Percentiles rank a stretch among this genome's conserved stretches.
Evolutionary conservation across 2,329 filamentous ascomycete species (phyloP).

Genomic region (Fusarium pseudoanthophilum): DNA sequence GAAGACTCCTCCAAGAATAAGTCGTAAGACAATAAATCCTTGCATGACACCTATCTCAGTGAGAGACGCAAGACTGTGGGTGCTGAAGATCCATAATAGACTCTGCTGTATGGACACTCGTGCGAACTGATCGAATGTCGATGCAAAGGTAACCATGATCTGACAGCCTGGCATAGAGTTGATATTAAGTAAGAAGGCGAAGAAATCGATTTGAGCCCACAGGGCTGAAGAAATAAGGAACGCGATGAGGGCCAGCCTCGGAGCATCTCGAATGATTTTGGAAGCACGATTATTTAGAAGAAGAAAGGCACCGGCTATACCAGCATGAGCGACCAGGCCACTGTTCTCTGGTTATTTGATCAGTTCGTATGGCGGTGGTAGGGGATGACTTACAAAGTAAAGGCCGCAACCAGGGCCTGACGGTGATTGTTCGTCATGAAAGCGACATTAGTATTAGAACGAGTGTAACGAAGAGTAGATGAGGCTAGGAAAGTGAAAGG

Average conservation of each 20-base stretch:
- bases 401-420: slow-evolving; percentile 64
- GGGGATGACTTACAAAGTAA: slow-evolving; percentile 60
- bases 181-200: slow-evolving; percentile 59
- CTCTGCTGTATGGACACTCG: slow-evolving; percentile 65
- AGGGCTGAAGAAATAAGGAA: slow-evolving; percentile 63
- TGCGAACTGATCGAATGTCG: slow-evolving; percentile 67
- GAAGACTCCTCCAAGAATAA: slow-evolving; percentile 65
- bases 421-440: slow-evolving; percentile 59
- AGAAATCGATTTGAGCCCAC: slow-evolving; percentile 65
- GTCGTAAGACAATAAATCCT: slow-evolving; percentile 57
- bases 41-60: slow-evolving; percentile 57
- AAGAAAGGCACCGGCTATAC: slow-evolving; percentile 59
- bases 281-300: slow-evolving; percentile 60
- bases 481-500: slow-evolving; percentile 41
- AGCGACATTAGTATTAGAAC: slow-evolving; percentile 41
- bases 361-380: neutral
- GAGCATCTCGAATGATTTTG: slow-evolving; percentile 64
- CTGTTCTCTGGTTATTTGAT: slow-evolving; percentile 47
- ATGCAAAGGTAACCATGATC: slow-evolving; percentile 61
- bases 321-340: slow-evolving; percentile 65
- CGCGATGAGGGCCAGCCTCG: slow-evolving; percentile 71
- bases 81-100: slow-evolving; percentile 62
- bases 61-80: slow-evolving; percentile 50
- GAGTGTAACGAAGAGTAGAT: slow-evolving; percentile 48
- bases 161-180: slow-evolving; percentile 60